Evolutionary conservation across 2,329 filamentous ascomycete genomes (phyloP).

Genomic region (Phaeosphaeria sp.): DNA sequence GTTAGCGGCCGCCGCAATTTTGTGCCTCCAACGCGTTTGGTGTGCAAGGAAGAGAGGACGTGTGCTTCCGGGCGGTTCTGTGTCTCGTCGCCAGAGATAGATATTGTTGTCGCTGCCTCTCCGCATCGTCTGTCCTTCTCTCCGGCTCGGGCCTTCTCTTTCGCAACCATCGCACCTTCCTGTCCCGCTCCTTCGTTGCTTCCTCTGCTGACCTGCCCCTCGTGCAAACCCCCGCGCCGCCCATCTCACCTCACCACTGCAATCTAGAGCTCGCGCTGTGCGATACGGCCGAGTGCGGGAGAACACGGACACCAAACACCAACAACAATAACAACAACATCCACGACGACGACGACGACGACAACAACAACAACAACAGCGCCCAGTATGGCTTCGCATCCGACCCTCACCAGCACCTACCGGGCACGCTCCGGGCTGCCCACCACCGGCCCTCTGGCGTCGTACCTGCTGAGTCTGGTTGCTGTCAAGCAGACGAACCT

Average conservation of each 20-base stretch:
- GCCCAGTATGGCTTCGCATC: constrained; percentile 38
- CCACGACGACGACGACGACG: background rate
- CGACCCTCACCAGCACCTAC: constrained; percentile 51
- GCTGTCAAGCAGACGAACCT: constrained; percentile 59
- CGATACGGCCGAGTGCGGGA: background rate
- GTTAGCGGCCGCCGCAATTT: constrained; percentile 19
- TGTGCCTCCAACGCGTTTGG: constrained; percentile 11
- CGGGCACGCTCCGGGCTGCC: constrained; percentile 53
- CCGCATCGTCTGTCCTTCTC: constrained; percentile 9
- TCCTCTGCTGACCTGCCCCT: constrained; percentile 5
- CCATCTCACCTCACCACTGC: background rate
- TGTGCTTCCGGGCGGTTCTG: background rate
- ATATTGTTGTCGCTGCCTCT: background rate
- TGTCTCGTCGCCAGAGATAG: background rate
- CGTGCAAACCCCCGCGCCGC: constrained; percentile 10
- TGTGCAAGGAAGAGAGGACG: background rate
- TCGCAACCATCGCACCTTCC: background rate
- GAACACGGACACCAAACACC: background rate
- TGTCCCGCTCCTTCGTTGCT: background rate
- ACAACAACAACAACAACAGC: background rate
- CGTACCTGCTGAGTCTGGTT: constrained; percentile 57
- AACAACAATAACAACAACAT: background rate
- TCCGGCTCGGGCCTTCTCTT: background rate
- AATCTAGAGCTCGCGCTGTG: background rate
- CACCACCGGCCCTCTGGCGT: constrained; percentile 53